These are phyloP conservation scores for Penicillium daleae DNA, from an alignment of 495 filamentous ascomycete genomes.

Conservation along the genomic window DNA sequence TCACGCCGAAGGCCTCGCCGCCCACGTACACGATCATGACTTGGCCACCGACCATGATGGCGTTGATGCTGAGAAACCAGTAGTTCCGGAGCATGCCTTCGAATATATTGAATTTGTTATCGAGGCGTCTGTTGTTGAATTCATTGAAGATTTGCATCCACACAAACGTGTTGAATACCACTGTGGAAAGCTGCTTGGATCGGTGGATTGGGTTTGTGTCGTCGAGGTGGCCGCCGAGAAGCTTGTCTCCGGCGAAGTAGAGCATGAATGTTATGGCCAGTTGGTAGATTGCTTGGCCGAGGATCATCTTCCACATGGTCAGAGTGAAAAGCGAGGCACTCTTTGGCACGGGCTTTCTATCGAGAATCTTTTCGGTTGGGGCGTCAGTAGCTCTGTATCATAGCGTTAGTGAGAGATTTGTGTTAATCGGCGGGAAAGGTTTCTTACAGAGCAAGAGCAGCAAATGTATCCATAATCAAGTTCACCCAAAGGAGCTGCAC, in stretches of 20 bases:
- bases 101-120: conserved; percentile 90
- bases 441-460: conserved; percentile 70
- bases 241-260: conserved; percentile 67
- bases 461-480: conserved; percentile 92
- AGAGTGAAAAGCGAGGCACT: conserved; percentile 74
- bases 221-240: conserved; percentile 58
- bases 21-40: conserved; percentile 82
- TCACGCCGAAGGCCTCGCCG: conserved; percentile 72
- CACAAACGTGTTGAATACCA: conserved; percentile 93
- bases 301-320: conserved; percentile 97
- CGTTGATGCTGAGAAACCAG: conserved; percentile 83
- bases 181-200: conserved; percentile 60
- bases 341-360: conserved; percentile 84
- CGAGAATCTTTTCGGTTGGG: conserved; percentile 74
- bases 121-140: conserved; percentile 88
- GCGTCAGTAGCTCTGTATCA: conserved; percentile 72
- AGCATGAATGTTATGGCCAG: conserved; percentile 76
- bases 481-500: conserved; percentile 93
- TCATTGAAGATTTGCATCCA: conserved; percentile 98
- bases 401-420: conserved; percentile 13
- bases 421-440: neutral
- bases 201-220: conserved; percentile 33
- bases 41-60: conserved; percentile 78
- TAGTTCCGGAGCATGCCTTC: conserved; percentile 77
- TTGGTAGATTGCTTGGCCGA: conserved; percentile 84